Conservation (phyloP, 805 yeast species). For the Suhomyces prunicola region DNA sequence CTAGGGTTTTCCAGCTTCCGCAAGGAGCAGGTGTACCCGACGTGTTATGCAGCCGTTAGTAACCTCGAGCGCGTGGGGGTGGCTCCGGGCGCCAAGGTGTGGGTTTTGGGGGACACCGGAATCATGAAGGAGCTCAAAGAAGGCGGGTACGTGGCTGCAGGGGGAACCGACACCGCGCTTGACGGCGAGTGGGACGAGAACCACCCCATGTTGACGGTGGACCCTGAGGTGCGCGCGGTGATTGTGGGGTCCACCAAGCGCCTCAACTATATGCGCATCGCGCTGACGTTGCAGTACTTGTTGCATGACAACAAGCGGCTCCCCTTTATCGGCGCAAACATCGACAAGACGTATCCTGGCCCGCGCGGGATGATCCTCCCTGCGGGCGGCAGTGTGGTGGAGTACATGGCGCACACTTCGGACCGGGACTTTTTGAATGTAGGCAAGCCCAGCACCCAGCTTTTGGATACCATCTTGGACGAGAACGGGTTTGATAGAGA, state of each 20-base stretch:
- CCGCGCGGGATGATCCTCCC: constrained; percentile 36
- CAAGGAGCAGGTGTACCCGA: constrained; percentile 32
- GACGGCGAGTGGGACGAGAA: constrained; percentile 23
- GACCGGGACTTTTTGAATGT: constrained; percentile 31
- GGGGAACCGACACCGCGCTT: constrained; percentile 31
- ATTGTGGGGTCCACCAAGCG: constrained; percentile 39
- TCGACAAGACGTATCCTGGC: constrained; percentile 41
- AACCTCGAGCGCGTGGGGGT: constrained; percentile 15
- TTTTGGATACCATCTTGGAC: constrained; percentile 28
- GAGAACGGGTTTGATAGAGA: constrained; percentile 23
- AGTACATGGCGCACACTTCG: constrained; percentile 35
- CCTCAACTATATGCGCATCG: constrained; percentile 35
- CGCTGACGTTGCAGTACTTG: constrained; percentile 37
- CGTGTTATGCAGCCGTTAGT: constrained; percentile 37
- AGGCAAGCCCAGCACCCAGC: constrained; percentile 36
- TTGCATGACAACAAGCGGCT: constrained; percentile 26
- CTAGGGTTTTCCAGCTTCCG: constrained; percentile 28
- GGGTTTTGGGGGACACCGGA: constrained; percentile 42
- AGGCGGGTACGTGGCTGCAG: constrained; percentile 32
- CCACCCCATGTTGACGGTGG: constrained; percentile 27
- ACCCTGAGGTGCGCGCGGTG: constrained; percentile 38
- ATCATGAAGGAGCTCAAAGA: constrained; percentile 34
- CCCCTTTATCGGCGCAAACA: constrained; percentile 40
- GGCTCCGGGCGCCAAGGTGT: constrained; percentile 30
- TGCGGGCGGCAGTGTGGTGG: constrained; percentile 42